Percentiles rank a stretch among this genome's conserved stretches.
Conservation (phyloP, 2,329 filamentous ascomycete species). For the Colletotrichum lupini region DNA sequence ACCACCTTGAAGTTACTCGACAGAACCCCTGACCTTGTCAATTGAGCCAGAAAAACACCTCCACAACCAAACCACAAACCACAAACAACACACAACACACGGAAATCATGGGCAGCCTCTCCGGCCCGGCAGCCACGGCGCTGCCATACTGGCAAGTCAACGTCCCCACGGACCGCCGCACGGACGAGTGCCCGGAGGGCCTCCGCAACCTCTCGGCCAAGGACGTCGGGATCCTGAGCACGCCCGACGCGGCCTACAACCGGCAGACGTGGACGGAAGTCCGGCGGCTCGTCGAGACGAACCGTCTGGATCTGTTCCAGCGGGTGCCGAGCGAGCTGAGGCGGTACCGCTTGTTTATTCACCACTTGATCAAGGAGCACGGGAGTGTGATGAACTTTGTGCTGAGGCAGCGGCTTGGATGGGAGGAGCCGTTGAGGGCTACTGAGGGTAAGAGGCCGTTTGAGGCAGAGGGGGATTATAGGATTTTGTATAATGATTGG, state of each 20-base stretch:
- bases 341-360: constrained; percentile 79
- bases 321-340: constrained; percentile 81
- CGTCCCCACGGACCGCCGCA: constrained; percentile 70
- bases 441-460: constrained; percentile 51
- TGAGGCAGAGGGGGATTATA: constrained; percentile 67
- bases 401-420: constrained; percentile 74
- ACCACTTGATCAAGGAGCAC: constrained; percentile 71
- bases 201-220: constrained; percentile 73
- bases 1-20: not conserved
- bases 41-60: not conserved
- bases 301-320: constrained; percentile 81
- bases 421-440: constrained; percentile 55
- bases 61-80: not conserved
- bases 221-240: constrained; percentile 76
- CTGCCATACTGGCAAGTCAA: constrained; percentile 87
- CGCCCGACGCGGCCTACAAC: constrained; percentile 73
- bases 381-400: constrained; percentile 85
- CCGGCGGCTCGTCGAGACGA: constrained; percentile 67
- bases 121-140: not conserved
- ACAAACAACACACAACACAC: not conserved
- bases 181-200: constrained; percentile 76
- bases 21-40: not conserved
- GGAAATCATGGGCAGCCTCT: constrained; percentile 24
- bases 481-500: constrained; percentile 91
- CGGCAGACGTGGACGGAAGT: constrained; percentile 78